Evolutionary conservation across 495 filamentous ascomycete species (phyloP).

Genomic region (Peziza echinospora): DNA sequence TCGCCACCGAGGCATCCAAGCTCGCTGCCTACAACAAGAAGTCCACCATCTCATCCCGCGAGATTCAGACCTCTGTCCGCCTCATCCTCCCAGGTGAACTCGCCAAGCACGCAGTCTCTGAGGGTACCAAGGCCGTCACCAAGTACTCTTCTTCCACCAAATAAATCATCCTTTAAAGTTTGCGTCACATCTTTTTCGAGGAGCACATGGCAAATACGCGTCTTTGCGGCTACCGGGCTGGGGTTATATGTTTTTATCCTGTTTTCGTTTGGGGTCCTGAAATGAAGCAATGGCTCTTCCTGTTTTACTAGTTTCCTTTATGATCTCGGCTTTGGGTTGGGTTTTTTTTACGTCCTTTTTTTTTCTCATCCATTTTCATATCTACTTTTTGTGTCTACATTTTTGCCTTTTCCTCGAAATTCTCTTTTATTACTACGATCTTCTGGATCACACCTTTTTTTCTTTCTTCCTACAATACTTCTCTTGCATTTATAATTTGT

Average conservation of each 20-base stretch:
- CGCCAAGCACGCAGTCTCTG: conserved; percentile 97
- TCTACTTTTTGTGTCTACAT: too few species aligned
- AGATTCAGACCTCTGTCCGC: conserved; percentile 97
- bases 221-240: neutral
- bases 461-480: too few species aligned
- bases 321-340: neutral
- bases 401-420: too few species aligned
- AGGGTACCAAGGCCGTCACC: conserved; percentile 99
- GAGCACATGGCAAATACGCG: neutral
- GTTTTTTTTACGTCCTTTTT: neutral
- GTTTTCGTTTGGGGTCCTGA: neutral
- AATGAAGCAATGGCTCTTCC: neutral
- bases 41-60: conserved; percentile 96
- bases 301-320: neutral
- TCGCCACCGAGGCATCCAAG: conserved; percentile 96
- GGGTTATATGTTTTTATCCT: neutral
- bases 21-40: conserved; percentile 99
- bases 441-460: too few species aligned
- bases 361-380: too few species aligned
- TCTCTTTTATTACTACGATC: too few species aligned
- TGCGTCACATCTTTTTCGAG: conserved; percentile 3
- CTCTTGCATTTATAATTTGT: too few species aligned
- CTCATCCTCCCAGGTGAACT: conserved; percentile 96
- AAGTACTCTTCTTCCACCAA: conserved; percentile 99
- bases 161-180: conserved; percentile 44